Base-by-base conservation (phyloP, 1,139 yeast species). In the Geotrichum australiense region DNA sequence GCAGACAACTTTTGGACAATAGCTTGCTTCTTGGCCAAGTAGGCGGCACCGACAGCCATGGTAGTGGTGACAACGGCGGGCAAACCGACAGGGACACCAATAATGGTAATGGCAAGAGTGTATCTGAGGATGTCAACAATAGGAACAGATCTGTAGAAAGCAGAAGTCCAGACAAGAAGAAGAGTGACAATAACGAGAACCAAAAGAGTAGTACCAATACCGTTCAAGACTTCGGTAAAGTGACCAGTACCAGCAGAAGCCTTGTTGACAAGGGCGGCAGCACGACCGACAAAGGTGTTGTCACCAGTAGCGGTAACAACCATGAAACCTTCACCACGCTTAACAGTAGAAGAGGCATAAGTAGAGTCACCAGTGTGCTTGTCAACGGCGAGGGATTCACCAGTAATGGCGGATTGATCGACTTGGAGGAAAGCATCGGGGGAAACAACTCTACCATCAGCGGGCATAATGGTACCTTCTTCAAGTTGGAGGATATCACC, bases 31-130 rank as follows among this genome's bases (percentile, higher is more conserved):
- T 87, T 86, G 63, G 97, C 97, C 65, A 89, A 77, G 86, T 87
- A 87, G 66, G 96, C 96, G 67, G 97, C 97, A 80, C 97, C 97
- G 69, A 89, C 97, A 70, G 97, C 97, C 94, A 89, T 86, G 69
- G 97, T 89, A 62, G 96, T 89, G 75, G 97, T 89, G 61, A 89
- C 96, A 65, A 89, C 97, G 68, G 96, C 97, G 70, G 97, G 97
- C 67, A 89, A 80, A 83, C 97, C 97, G 62, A 89, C 98, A 71
- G 98, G 98, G 59, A 91, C 98, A 84, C 98, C 98, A 63, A 91
- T 84, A 72, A 89, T 87, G 72, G 96, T 87, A 67, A 89, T 85
- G 61, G 95, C 96, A 66, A 91, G 76, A 58, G 83, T 65, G 76
- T 80, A 86, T 75, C 96, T 82, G 70, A 91, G 78, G 71, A 87